Evolutionary conservation across 768 basidiomycete species (phyloP), one percentile per base, ranked within the genome.

Genomic region (Calocera viscosa): DNA sequence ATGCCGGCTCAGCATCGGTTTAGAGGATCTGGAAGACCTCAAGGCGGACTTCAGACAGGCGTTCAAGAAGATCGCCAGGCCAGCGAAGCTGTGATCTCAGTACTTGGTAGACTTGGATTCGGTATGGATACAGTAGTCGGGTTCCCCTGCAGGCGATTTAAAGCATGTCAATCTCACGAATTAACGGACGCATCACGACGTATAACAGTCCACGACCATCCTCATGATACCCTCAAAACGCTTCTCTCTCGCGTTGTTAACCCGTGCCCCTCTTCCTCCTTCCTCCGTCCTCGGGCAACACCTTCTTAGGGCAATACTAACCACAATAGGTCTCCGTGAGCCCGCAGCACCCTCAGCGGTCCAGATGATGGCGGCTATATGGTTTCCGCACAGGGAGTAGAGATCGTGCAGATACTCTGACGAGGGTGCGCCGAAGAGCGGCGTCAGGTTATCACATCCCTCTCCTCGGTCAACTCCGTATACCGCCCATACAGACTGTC

Each of bases 281-380:
- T 71, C 63, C 76, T 83, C 32, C 43, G 63, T 43, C 75, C 77
- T 69, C 94, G 74, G 1, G 91, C 87, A 53, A 94, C 80, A 0
- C 89, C 91, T 35, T n/a, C n/a, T n/a, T n/a, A n/a, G n/a, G n/a
- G n/a, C n/a, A n/a, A n/a, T n/a, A n/a, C n/a, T n/a, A n/a, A 95
- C 83, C 0, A 94, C 78, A 7, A 94, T 83, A 40, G 82, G 83
- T 67, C 82, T 80, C 64, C 86, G 79, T 7, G 74, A 75, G 19
- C 81, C 80, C 41, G 81, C 67, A 28, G 76, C 72, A 41, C 71
- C 76, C 47, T 79, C 74, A n/a, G 76, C 73, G 65, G 81, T 80
- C 89, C 93, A 96, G 5, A 94, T 75, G 32, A 94, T 80, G 0
- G 91, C 91, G 0, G 92, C 90, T 49, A 92, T 86, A 71, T 96